These are phyloP conservation scores for Ustilago cynodontis DNA, from an alignment of 1,284 basidiomycete genomes.

Conservation along the genomic window DNA sequence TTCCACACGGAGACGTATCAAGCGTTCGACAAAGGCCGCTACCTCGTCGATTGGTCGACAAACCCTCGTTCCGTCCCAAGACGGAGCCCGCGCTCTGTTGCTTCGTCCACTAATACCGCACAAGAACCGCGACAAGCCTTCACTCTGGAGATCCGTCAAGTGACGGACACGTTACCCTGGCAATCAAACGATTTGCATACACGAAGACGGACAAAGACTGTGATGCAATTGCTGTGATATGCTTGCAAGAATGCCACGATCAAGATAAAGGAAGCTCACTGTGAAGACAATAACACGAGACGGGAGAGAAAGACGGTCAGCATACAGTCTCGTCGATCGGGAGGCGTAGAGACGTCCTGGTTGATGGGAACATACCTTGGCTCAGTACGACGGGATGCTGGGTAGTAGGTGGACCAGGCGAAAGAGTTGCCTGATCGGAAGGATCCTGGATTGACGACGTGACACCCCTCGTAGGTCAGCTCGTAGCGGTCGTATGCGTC, in stretches of 20 bases:
- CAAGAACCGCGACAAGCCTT: too few species aligned
- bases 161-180: too few species aligned
- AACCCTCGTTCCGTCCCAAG: too few species aligned
- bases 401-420: slow-evolving; percentile 70
- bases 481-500: slow-evolving; percentile 97
- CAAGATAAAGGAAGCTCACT: slow-evolving; percentile 11
- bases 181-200: too few species aligned
- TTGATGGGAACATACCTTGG: slow-evolving; percentile 60
- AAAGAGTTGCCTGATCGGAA: slow-evolving; percentile 63
- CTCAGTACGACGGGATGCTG: slow-evolving; percentile 63
- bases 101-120: too few species aligned
- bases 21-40: too few species aligned
- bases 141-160: too few species aligned
- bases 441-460: slow-evolving; percentile 94
- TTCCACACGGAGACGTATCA: too few species aligned
- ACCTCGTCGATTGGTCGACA: too few species aligned
- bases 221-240: background rate
- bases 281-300: background rate
- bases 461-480: slow-evolving; percentile 96
- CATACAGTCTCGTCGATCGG: background rate
- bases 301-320: background rate
- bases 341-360: background rate
- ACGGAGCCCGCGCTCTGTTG: too few species aligned
- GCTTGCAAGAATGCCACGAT: background rate
- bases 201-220: background rate